These are phyloP conservation scores for Penicillium sp. DNA, from an alignment of 2,329 filamentous ascomycete genomes.

Conservation along the genomic window DNA sequence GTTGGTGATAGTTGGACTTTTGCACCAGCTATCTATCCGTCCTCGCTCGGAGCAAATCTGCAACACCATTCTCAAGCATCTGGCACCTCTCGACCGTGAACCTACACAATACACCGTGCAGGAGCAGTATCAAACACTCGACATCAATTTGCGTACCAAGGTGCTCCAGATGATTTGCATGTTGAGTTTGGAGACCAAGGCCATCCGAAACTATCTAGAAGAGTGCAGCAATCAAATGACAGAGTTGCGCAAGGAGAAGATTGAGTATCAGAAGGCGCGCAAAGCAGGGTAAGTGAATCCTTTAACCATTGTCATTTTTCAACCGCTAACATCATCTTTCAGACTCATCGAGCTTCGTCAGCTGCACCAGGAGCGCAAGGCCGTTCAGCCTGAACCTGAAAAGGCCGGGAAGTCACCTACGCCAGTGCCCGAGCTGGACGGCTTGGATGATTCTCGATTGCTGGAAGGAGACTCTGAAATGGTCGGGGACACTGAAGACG, in stretches of 20 bases:
- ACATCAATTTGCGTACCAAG: slow-evolving; percentile 78
- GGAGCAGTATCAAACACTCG: slow-evolving; percentile 69
- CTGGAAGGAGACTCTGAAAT: slow-evolving; percentile 64
- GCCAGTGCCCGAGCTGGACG: slow-evolving; percentile 43
- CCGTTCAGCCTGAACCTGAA: slow-evolving; percentile 46
- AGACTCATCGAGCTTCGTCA: slow-evolving; percentile 48
- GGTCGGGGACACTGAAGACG: slow-evolving; percentile 68
- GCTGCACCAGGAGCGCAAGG: slow-evolving; percentile 49
- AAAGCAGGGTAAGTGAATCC: slow-evolving; percentile 55
- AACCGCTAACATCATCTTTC: slow-evolving; percentile 12
- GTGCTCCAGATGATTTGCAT: slow-evolving; percentile 83
- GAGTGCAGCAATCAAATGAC: slow-evolving; percentile 95
- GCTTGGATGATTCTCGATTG: slow-evolving; percentile 41
- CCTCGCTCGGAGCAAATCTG: slow-evolving; percentile 69
- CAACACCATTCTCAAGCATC: slow-evolving; percentile 73
- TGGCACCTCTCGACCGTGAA: slow-evolving; percentile 76
- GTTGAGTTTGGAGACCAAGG: slow-evolving; percentile 81
- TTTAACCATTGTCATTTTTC: slow-evolving; percentile 3
- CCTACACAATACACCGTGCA: slow-evolving; percentile 73
- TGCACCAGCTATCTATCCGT: slow-evolving; percentile 80
- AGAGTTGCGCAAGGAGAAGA: slow-evolving; percentile 89
- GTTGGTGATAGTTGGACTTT: slow-evolving; percentile 78
- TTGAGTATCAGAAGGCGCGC: slow-evolving; percentile 80
- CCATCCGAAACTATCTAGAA: slow-evolving; percentile 84
- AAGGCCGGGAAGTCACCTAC: slow-evolving; percentile 43